Evolutionary conservation across 2,329 filamentous ascomycete genomes (phyloP).

Genomic region (Helotiales sp.): DNA sequence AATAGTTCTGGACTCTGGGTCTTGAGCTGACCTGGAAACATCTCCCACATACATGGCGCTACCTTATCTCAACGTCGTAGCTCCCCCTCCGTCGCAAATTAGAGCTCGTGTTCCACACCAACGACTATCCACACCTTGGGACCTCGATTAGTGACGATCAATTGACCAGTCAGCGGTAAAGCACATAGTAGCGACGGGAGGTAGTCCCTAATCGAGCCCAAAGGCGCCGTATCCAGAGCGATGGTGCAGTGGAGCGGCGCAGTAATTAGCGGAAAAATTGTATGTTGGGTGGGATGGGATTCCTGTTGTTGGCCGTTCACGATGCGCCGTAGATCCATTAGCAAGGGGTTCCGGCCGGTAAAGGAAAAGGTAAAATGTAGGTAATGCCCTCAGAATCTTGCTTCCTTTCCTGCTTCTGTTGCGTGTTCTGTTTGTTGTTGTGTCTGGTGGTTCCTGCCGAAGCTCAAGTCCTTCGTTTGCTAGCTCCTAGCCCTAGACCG

Average conservation of each 20-base stretch:
- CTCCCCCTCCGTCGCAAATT: background rate
- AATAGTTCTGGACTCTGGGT: background rate
- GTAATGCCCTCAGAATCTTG: background rate
- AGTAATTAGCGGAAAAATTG: background rate
- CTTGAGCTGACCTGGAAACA: background rate
- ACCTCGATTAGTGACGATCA: background rate
- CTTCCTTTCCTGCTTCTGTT: background rate
- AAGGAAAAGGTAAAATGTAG: background rate
- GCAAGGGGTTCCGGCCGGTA: background rate
- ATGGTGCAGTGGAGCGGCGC: background rate
- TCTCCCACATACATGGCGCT: background rate
- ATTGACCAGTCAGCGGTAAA: background rate
- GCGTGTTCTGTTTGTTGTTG: background rate
- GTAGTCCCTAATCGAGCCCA: background rate
- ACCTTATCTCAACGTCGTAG: background rate
- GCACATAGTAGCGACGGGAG: background rate
- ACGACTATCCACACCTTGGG: background rate
- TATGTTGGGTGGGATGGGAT: background rate
- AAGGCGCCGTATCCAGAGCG: background rate
- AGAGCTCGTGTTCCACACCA: constrained; percentile 4
- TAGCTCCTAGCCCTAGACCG: no score
- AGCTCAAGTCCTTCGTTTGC: background rate
- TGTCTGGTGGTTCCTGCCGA: background rate
- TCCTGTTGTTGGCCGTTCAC: background rate
- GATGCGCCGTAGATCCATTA: background rate